Base-by-base conservation (phyloP, 2,329 filamentous ascomycete genomes). In the Hypomyces perniciosus region DNA sequence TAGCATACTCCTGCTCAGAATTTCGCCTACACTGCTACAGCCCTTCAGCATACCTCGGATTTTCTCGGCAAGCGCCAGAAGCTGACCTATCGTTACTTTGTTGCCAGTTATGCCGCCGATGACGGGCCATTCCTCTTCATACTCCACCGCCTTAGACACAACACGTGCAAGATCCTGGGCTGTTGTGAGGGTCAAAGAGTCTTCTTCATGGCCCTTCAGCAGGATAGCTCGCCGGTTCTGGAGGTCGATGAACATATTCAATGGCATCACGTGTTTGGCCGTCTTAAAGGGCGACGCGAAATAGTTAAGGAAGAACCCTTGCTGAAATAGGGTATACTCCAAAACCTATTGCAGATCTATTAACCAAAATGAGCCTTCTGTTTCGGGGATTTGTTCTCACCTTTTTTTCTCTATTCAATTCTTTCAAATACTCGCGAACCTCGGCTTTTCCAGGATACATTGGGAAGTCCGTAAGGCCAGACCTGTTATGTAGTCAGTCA, bases 321-420 rank as follows among this genome's bases (percentile, higher is more conserved):
- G 75, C 44, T 80, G 76, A 58, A 82, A 81, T 1, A 79, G 62
- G 6, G 66, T 72, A 60, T 81, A 82, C 54, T 82, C 76, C 4
- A 81, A 64, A 6, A 76, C 65, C 74, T n/a, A n/a, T 48, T 78
- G 39, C 2, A 27, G 12, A 2, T 13, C 3, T 6, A 8, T 29
- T 8, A 44, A n/a, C 12, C n/a, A n/a, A n/a, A n/a, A n/a, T n/a
- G n/a, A n/a, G n/a, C n/a, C n/a, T n/a, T n/a, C n/a, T n/a, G n/a
- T n/a, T n/a, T n/a, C n/a, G n/a, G n/a, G 13, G 29, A 34, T 52
- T 12, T 44, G 37, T 30, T 7, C 37, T 29, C 55, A 73, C 72
- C 44, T 72, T 69, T 27, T 67, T 62, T 6, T 72, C 60, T 37
- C 67, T 65, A 57, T 82, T 83, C 2, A 83, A 53, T 12, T 75